A percentile compares a stretch with the other conserved stretches of the same genome.
These are phyloP conservation scores for Microstroma glucosiphilum DNA, from an alignment of 1,284 basidiomycete genomes.

Conservation along the genomic window DNA sequence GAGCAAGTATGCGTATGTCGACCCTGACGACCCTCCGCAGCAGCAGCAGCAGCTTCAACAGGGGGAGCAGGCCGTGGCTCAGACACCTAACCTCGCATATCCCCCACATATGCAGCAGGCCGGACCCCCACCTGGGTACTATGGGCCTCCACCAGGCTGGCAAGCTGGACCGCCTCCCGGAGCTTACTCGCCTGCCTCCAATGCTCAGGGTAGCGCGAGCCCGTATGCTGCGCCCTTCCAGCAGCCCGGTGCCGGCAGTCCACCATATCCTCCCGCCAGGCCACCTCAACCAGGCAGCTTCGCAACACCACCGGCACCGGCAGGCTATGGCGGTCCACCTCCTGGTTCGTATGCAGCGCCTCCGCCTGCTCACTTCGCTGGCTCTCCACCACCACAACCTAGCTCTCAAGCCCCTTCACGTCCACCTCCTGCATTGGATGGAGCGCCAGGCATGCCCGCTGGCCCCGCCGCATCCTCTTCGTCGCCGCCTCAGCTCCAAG, in stretches of 20 bases:
- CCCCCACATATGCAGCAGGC: no score
- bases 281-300: not conserved
- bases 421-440: not conserved
- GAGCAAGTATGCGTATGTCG: constrained; percentile 17
- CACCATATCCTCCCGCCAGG: not conserved
- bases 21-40: constrained; percentile 14
- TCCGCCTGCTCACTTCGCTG: not conserved
- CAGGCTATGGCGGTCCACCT: not conserved
- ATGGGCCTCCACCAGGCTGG: not conserved
- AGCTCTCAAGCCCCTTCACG: not conserved
- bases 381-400: constrained; percentile 6
- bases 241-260: not conserved
- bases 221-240: not conserved
- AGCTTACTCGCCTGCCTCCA: not conserved
- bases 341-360: not conserved
- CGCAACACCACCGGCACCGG: not conserved
- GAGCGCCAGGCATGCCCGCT: no score
- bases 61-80: not conserved
- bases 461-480: not conserved
- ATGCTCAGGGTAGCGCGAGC: not conserved
- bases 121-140: not conserved
- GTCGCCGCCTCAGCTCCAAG: constrained; percentile 6
- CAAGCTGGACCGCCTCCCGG: not conserved
- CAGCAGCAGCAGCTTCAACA: not conserved
- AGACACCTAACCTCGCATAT: not conserved